Evolutionary conservation across 371 early-diverging fungal species (phyloP), one percentile per base, ranked within the genome.

Genomic region (Nosema muscidifuracis): DNA sequence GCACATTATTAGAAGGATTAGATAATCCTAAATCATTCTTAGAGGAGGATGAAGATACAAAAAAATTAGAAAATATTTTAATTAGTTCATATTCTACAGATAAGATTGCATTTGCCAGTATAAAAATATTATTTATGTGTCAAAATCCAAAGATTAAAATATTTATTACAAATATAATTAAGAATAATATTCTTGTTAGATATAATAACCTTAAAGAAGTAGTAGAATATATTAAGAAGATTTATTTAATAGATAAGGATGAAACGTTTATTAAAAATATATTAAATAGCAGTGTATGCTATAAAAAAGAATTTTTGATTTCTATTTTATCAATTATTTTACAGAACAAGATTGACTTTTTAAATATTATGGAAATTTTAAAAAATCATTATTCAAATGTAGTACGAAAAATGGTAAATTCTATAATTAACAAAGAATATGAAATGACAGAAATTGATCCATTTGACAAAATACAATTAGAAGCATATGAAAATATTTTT

Each of bases 251-350:
- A 40, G 43, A 38, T 2, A 38, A 62, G 42, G 62, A 62, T 40
- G 10, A 18, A 1, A 13, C 9, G 24, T 34, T 62, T 38, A 31
- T 62, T 26, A 62, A 42, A 42, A 20, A 42, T 24, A 31, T 62
- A 42, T 42, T 62, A 24, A 42, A 42, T 62, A 42, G 42, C 16
- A 26, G 4, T 42, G 1, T 62, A 24, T 18, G 40, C 2, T 38
- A 42, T 40, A 62, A 42, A 42, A 62, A 62, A 62, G 62, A 62
- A n/a, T 24, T 62, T 0, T 15, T 43, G 12, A 31, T 62, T 24
- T 4, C 26, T 16, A 42, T 62, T 9, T n/a, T 62, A 42, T 7
- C 2, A 9, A 9, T 62, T 9, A 33, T 38, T 7, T 6, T 7
- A 42, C 7, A 62, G 9, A 60, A 60, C 18, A 31, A 18, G 18